phyloP scores from a whole-genome alignment of 345 rosid species.

The Pistacia atlantica region DNA sequence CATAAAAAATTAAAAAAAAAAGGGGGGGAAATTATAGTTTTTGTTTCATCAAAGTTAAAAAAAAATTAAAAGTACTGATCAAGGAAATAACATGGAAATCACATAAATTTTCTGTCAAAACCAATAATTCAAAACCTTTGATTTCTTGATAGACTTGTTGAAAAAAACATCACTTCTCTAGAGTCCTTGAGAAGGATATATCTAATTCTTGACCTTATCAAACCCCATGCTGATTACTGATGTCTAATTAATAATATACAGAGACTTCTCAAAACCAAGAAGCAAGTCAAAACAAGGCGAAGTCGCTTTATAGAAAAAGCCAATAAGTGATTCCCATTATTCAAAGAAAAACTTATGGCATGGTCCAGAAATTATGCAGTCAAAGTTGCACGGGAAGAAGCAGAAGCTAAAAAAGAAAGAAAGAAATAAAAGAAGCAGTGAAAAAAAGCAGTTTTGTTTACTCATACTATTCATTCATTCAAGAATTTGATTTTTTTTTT shows the following conservation, averaged over 20 bases:
- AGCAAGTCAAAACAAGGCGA: neutral
- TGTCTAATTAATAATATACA: no score
- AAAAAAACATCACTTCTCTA: neutral
- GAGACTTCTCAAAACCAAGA: neutral
- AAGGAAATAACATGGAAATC: no score
- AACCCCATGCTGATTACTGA: no score
- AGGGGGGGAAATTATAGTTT: no score
- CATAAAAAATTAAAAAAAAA: no score
- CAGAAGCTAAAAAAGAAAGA: neutral
- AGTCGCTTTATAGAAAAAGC: neutral
- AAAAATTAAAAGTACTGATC: no score
- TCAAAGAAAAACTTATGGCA: neutral
- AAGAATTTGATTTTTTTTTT: neutral
- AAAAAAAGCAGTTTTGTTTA: neutral
- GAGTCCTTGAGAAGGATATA: neutral
- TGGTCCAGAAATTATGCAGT: neutral
- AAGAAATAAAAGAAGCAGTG: neutral
- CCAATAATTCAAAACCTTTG: neutral
- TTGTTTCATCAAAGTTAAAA: no score
- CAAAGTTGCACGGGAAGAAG: conserved; percentile 17
- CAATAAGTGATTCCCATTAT: neutral
- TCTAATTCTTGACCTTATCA: neutral
- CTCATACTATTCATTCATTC: no score
- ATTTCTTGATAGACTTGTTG: neutral
- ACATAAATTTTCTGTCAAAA: neutral